phyloP scores from a whole-genome alignment of 2,329 filamentous ascomycete species.

The Ascochyta lentis region DNA sequence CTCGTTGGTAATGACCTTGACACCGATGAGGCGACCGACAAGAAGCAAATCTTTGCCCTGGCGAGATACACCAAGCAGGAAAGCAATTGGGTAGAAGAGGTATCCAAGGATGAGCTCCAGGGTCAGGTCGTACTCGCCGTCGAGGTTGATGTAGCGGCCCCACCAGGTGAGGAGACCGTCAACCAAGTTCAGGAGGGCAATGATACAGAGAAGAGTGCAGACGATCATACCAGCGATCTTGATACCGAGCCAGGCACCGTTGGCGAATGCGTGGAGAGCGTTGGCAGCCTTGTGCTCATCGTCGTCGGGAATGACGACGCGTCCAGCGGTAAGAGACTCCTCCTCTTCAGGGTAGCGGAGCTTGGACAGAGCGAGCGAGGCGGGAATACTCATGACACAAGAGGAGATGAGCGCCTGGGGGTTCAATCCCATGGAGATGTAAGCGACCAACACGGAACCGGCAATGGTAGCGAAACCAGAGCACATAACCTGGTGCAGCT shows the following conservation, averaged over 20 bases:
- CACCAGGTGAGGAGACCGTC: conserved; percentile 85
- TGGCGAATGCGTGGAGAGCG: conserved; percentile 82
- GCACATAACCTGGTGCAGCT: conserved; percentile 91
- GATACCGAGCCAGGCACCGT: conserved; percentile 83
- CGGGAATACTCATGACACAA: conserved; percentile 95
- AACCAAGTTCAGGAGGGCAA: conserved; percentile 75
- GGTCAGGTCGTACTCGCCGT: conserved; percentile 69
- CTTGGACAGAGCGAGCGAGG: conserved; percentile 87
- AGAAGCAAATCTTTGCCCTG: conserved; percentile 65
- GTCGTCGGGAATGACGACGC: conserved; percentile 80
- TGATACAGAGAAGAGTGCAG: conserved; percentile 80
- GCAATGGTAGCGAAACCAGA: conserved; percentile 93
- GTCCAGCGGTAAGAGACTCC: conserved; percentile 82
- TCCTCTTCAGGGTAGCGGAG: conserved; percentile 88
- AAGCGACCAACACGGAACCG: conserved; percentile 84
- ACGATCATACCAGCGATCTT: conserved; percentile 87
- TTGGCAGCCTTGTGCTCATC: conserved; percentile 79
- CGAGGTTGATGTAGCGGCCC: conserved; percentile 78
- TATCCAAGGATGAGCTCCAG: conserved; percentile 80
- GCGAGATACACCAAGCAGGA: conserved; percentile 79
- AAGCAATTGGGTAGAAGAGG: conserved; percentile 77
- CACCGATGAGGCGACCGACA: conserved; percentile 79
- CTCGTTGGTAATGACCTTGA: conserved; percentile 88
- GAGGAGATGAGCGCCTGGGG: conserved; percentile 85
- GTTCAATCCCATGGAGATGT: conserved; percentile 83